phyloP scores from a whole-genome alignment of 78 protist species.

The Diacronema lutheri region DNA sequence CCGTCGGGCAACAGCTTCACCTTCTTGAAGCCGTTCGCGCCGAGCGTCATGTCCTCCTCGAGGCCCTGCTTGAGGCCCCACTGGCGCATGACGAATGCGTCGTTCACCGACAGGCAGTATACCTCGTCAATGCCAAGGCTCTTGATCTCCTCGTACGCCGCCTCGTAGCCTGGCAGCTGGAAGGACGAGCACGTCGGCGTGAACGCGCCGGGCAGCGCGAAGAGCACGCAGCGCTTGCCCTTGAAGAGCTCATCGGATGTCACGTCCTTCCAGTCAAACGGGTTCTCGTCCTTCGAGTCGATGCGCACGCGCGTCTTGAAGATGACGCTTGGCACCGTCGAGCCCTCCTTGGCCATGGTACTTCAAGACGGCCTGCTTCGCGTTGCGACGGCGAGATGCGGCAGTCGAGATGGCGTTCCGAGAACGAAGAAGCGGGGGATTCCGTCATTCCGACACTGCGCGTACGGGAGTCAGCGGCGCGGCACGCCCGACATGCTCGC shows the following conservation, averaged over 20 bases:
- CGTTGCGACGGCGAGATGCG: no score
- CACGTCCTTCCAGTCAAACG: slow-evolving; percentile 24
- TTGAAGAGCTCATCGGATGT: slow-evolving; percentile 4
- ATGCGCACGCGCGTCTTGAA: slow-evolving; percentile 22
- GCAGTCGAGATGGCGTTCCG: no score
- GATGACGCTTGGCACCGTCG: not conserved
- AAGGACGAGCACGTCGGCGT: slow-evolving; percentile 8
- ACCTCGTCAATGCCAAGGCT: not conserved
- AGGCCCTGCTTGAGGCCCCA: slow-evolving; percentile 16
- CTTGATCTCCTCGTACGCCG: not conserved
- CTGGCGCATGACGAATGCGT: not conserved
- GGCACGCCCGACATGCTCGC: no score
- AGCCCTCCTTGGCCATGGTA: not conserved
- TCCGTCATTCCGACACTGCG: no score
- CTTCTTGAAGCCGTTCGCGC: slow-evolving; percentile 24
- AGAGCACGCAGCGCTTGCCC: slow-evolving; percentile 7
- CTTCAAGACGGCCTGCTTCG: no score
- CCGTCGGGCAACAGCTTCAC: slow-evolving; percentile 34
- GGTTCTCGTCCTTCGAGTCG: not conserved
- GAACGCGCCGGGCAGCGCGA: slow-evolving; percentile 4
- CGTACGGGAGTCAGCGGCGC: no score
- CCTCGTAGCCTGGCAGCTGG: not conserved
- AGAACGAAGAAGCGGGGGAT: no score
- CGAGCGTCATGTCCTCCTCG: slow-evolving; percentile 19
- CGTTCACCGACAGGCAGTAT: not conserved